Evolutionary conservation across 805 yeast species (phyloP).

Genomic region (Babjeviella inositovora): DNA sequence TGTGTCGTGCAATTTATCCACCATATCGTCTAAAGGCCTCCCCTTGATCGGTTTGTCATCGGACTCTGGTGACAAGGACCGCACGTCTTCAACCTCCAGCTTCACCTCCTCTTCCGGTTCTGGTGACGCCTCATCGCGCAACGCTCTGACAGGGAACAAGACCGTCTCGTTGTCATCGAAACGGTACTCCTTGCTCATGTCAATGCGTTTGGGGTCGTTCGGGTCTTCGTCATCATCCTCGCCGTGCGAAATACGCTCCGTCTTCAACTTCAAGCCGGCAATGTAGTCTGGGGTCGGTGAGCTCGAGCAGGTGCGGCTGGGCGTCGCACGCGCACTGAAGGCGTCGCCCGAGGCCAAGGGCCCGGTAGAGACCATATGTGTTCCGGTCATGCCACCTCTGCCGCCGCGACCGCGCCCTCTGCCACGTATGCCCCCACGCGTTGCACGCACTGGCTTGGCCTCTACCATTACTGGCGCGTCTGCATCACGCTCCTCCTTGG

Average conservation of each 20-base stretch:
- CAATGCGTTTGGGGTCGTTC: constrained; percentile 22
- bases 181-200: constrained; percentile 47
- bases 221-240: constrained; percentile 9
- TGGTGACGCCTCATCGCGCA: constrained; percentile 27
- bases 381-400: constrained; percentile 23
- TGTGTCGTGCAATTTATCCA: no score
- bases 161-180: constrained; percentile 35
- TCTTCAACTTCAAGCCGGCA: constrained; percentile 13
- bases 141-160: constrained; percentile 59
- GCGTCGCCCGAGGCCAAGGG: constrained; percentile 47
- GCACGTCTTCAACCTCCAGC: constrained; percentile 5
- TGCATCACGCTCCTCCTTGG: constrained; percentile 73
- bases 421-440: constrained; percentile 10
- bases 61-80: no score
- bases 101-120: constrained; percentile 3
- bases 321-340: constrained; percentile 5
- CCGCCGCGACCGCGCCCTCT: constrained; percentile 16
- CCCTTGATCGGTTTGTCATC: no score
- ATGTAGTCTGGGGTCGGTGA: constrained; percentile 19
- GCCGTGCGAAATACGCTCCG: constrained; percentile 1
- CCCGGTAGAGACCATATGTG: constrained; percentile 58
- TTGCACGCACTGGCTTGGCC: constrained; percentile 7
- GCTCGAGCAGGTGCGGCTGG: constrained; percentile 4
- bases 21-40: no score
- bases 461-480: constrained; percentile 43